A percentile compares a stretch with the other conserved stretches of the same genome.
Evolutionary conservation across 306 rosid species (phyloP).

Genomic region (Vachellia pachyceras): DNA sequence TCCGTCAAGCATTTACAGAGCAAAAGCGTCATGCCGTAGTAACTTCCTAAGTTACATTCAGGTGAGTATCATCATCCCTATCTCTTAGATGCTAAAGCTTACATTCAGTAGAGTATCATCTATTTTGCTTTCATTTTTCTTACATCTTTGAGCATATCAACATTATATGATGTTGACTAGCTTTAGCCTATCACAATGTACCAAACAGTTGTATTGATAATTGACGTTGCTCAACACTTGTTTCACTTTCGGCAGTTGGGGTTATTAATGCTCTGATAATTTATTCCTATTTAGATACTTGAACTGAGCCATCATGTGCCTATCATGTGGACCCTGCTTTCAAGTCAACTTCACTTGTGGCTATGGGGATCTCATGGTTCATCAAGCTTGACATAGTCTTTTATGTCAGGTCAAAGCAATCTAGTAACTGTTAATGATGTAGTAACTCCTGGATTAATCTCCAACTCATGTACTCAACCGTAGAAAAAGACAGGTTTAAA

Average conservation of each 20-base stretch:
- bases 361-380: neutral
- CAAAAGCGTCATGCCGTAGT: too few species aligned
- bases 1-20: too few species aligned
- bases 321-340: neutral
- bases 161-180: constrained; percentile 4
- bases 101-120: too few species aligned
- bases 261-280: neutral
- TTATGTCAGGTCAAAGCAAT: neutral
- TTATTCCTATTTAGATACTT: too few species aligned
- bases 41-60: too few species aligned
- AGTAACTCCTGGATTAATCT: neutral
- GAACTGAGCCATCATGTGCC: neutral
- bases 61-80: too few species aligned
- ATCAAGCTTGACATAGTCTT: neutral
- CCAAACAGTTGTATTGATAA: constrained; percentile 33
- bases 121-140: constrained; percentile 25
- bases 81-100: too few species aligned
- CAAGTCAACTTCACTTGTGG: too few species aligned
- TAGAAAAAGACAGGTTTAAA: neutral
- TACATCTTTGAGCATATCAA: constrained; percentile 18
- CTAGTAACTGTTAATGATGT: neutral
- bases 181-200: constrained; percentile 3
- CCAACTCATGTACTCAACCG: neutral
- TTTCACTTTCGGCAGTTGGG: neutral
- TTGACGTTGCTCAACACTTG: too few species aligned